Base-by-base conservation (phyloP, 2,329 filamentous ascomycete species). In the Botrytis sinoallii region DNA sequence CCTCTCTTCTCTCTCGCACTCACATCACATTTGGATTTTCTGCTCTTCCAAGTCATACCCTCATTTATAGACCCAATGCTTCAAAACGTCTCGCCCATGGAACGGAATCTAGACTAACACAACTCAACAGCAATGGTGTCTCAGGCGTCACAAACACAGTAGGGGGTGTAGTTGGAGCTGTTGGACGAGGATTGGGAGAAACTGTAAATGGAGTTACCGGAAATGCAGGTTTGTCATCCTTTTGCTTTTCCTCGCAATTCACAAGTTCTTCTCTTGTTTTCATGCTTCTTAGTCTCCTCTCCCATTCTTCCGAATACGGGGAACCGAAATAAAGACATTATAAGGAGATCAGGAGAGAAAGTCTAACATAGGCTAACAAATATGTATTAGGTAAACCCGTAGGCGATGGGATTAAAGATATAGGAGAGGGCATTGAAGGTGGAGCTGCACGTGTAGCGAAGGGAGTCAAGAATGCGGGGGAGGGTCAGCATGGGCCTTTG, bases 181-280 rank as follows among this genome's bases (percentile, higher is more conserved):
- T 74, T 5, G 78, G 77, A 16, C 70, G 78, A 22, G 78, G 78
- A 3, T 44, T 78, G 3, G 77, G 78, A n/a, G 77, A 78, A 10
- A 79, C 78, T 4, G 74, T 79, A 32, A 78, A 71, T 55, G 76
- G 75, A 8, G 76, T 77, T 1, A 79, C 77, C 2, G 77, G 78
- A 16, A 73, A 70, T 4, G 71, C 71, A 32, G 66, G 66, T 68
- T 29, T 57, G 66, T 40, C 18, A 10, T 7, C 16, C 38, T 32
- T 20, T 29, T 20, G 20, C 12, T 20, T 29, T 64, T 29, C 52
- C n/a, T 55, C 14, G n/a, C 6, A 18, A 29, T 55, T 2, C 18
- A 16, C 5, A 16, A 55, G 14, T 16, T 29, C n/a, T 1, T n/a
- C n/a, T n/a, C 57, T 18, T 10, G 1, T n/a, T 40, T 40, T n/a